Evolutionary conservation across 768 basidiomycete genomes (phyloP).

Genomic region (Phaeotremella skinneri): DNA sequence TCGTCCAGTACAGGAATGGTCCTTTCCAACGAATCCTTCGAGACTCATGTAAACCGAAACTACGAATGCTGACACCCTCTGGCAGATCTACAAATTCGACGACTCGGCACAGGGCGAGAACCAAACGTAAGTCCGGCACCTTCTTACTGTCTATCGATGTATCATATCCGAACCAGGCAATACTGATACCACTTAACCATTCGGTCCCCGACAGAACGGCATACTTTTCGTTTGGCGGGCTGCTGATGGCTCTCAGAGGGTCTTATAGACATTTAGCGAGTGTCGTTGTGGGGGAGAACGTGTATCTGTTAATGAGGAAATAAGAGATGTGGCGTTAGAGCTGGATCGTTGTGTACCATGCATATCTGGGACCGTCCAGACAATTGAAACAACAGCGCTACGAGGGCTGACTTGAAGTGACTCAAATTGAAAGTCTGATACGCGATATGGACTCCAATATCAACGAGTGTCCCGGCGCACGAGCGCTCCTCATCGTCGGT

Average conservation of each 20-base stretch:
- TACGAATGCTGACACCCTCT: slow-evolving; percentile 10
- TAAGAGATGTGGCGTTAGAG: slow-evolving; percentile 11
- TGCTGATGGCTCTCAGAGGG: slow-evolving; percentile 89
- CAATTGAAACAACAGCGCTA: no score
- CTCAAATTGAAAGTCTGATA: no score
- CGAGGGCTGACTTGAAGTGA: no score
- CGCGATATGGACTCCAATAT: no score
- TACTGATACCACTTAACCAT: neutral
- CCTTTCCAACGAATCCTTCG: no score
- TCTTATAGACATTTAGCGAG: slow-evolving; percentile 86
- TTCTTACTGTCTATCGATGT: neutral
- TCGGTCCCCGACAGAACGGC: slow-evolving; percentile 64
- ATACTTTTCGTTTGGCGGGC: slow-evolving; percentile 93
- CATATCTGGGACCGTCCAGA: no score
- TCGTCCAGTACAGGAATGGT: no score
- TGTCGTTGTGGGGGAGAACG: slow-evolving; percentile 87
- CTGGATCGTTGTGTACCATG: neutral
- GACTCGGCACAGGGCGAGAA: slow-evolving; percentile 70
- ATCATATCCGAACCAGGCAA: slow-evolving; percentile 9
- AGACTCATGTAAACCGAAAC: no score
- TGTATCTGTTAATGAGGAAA: slow-evolving; percentile 77
- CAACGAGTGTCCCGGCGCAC: no score
- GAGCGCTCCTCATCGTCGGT: no score
- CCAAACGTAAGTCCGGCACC: slow-evolving; percentile 62
- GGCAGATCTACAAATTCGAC: slow-evolving; percentile 98